These are phyloP conservation scores for Blumeria graminis DNA, from an alignment of 2,329 filamentous ascomycete species.

Conservation along the genomic window DNA sequence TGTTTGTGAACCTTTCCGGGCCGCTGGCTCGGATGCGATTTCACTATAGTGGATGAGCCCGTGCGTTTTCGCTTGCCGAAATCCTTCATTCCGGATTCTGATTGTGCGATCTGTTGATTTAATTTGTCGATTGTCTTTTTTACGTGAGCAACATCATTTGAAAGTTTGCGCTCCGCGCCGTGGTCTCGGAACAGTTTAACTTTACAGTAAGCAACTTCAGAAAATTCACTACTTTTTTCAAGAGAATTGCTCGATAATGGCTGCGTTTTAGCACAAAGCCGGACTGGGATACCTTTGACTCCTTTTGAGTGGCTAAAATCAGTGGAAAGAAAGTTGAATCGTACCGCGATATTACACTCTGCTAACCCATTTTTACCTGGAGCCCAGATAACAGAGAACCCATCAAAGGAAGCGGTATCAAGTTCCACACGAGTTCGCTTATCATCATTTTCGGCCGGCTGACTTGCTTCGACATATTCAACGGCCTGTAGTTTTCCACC, in stretches of 20 bases:
- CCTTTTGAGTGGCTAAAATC: constrained; percentile 98
- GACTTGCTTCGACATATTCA: constrained; percentile 57
- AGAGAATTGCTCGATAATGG: constrained; percentile 29
- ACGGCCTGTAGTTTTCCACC: constrained; percentile 85
- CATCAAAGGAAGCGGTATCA: constrained; percentile 67
- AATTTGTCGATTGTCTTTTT: constrained; percentile 94
- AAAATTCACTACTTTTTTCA: constrained; percentile 21
- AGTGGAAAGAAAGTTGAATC: constrained; percentile 95
- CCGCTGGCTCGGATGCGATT: constrained; percentile 24
- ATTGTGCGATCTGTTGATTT: constrained; percentile 75
- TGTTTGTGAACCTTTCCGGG: constrained; percentile 74
- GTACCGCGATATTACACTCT: constrained; percentile 70
- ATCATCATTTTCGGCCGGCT: constrained; percentile 34
- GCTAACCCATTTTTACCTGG: constrained; percentile 41
- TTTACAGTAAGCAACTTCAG: constrained; percentile 82
- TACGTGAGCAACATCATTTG: constrained; percentile 82
- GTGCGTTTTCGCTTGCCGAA: constrained; percentile 39
- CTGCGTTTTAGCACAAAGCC: constrained; percentile 78
- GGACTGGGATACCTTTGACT: constrained; percentile 88
- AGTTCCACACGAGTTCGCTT: constrained; percentile 45
- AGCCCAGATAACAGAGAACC: constrained; percentile 78
- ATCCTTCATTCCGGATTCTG: constrained; percentile 41
- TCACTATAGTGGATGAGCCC: constrained; percentile 19
- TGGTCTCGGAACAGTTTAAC: constrained; percentile 95
- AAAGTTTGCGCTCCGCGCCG: constrained; percentile 80